Conservation (phyloP, 306 rosid species). For the Trifolium dubium region DNA sequence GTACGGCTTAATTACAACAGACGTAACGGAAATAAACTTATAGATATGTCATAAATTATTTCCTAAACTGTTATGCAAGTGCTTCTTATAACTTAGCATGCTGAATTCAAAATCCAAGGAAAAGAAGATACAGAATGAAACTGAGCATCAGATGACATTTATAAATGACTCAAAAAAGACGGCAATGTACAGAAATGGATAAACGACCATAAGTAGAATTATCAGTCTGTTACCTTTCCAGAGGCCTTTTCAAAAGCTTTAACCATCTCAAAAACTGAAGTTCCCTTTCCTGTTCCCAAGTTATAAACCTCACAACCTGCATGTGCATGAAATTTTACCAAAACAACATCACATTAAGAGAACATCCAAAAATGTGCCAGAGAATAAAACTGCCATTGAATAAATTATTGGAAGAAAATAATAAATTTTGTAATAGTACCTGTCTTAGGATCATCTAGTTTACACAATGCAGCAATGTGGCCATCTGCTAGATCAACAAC, state of each 20-base stretch:
- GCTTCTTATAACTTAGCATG: not conserved
- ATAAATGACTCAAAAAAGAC: not conserved
- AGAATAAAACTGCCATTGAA: not conserved
- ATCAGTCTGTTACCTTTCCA: slow-evolving; percentile 65
- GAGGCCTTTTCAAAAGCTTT: slow-evolving; percentile 89
- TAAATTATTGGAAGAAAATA: slow-evolving; percentile 4
- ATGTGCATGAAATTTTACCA: not conserved
- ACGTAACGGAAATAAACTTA: not conserved
- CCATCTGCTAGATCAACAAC: slow-evolving; percentile 97
- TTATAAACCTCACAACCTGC: slow-evolving; percentile 93
- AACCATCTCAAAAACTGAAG: slow-evolving; percentile 97
- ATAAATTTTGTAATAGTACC: slow-evolving; percentile 51
- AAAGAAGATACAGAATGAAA: not conserved
- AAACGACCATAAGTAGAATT: slow-evolving; percentile 18
- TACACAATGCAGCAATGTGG: slow-evolving; percentile 87
- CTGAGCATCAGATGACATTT: not conserved
- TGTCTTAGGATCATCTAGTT: slow-evolving; percentile 64
- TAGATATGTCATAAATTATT: not conserved
- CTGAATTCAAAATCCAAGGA: not conserved
- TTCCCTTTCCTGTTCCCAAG: slow-evolving; percentile 97
- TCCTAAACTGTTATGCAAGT: not conserved
- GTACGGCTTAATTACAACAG: not conserved
- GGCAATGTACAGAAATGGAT: not conserved
- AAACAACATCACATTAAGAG: not conserved
- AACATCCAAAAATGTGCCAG: not conserved